Evolutionary conservation across 2,329 filamentous ascomycete genomes (phyloP), one percentile per base, ranked within the genome.

Genomic region (Alternaria postmessia): DNA sequence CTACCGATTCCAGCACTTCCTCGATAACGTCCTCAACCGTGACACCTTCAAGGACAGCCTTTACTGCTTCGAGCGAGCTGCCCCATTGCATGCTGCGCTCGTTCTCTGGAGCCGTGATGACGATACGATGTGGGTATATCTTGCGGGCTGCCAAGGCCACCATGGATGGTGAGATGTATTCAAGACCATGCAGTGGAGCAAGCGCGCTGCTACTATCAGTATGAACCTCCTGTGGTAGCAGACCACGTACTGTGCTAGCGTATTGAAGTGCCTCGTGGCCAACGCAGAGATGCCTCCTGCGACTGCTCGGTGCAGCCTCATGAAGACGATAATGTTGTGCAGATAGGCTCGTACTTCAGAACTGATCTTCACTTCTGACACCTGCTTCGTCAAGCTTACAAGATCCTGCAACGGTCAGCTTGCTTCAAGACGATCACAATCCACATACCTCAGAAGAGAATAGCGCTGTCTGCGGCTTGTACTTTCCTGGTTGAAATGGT

Each of bases 71-170:
- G 0, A 90, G 67, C 54, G 91, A 88, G 76, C 94, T 97, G 0
- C 95, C 95, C 88, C 96, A 99, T 76, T 97, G 92, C 82, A 97
- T 86, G 75, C 93, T 97, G 48, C 93, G 85, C 80, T 98, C 95
- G 58, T 88, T 87, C 62, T 88, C 85, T 1, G 92, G 85, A 1
- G 81, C 79, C 0, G 90, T 87, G 56, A 97, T 85, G 14, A 86
- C 79, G 32, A 99, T 88, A 8, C 93, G 89, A 80, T 99, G 95
- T 18, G 91, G 84, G 74, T 96, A 99, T 24, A 96, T 86, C 80
- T 98, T 98, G 62, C 88, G 88, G 2, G 90, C 89, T 5, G 95
- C 95, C 46, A 99, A 83, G 7, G 85, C 88, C 20, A 97, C 89
- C 26, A 98, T 85, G 1, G 92, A 91, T 0, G 95, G 94, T 0